Evolutionary conservation across 192 early-diverging fungal genomes (phyloP).

Genomic region (Coemansia umbellata): DNA sequence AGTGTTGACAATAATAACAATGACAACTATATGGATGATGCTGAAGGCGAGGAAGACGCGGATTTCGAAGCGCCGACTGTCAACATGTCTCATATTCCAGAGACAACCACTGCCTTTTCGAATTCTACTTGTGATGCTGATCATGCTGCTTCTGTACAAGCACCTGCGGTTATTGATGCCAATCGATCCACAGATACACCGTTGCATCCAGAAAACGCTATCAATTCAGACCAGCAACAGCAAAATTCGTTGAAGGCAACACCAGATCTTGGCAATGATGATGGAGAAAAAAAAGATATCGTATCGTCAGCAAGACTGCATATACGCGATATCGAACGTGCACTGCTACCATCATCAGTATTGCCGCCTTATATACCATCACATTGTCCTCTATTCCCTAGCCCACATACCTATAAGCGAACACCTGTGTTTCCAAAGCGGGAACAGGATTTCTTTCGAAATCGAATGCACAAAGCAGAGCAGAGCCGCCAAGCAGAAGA

Average conservation of each 20-base stretch:
- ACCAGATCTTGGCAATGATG: too few species aligned
- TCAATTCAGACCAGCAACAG: too few species aligned
- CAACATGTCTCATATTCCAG: neutral
- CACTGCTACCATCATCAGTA: conserved; percentile 17
- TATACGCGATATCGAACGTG: conserved; percentile 14
- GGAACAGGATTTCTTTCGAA: conserved; percentile 50
- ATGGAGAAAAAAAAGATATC: too few species aligned
- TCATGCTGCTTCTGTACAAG: too few species aligned
- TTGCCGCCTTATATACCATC: conserved; percentile 34
- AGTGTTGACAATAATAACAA: neutral
- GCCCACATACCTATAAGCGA: conserved; percentile 45
- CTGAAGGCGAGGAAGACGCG: conserved; percentile 38
- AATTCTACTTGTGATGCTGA: too few species aligned
- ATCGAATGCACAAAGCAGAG: conserved; percentile 48
- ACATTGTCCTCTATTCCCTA: conserved; percentile 42
- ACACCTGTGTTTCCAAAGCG: conserved; percentile 46
- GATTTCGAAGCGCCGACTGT: conserved; percentile 44
- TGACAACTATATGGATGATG: conserved; percentile 5
- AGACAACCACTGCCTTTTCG: neutral
- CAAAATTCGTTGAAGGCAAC: too few species aligned
- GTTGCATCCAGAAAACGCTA: neutral
- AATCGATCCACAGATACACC: too few species aligned
- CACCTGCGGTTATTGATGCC: too few species aligned
- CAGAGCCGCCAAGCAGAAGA: conserved; percentile 50
- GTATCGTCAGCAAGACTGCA: neutral